These are phyloP conservation scores for Microthlaspi erraticum DNA, from an alignment of 345 rosid genomes.

Conservation along the genomic window DNA sequence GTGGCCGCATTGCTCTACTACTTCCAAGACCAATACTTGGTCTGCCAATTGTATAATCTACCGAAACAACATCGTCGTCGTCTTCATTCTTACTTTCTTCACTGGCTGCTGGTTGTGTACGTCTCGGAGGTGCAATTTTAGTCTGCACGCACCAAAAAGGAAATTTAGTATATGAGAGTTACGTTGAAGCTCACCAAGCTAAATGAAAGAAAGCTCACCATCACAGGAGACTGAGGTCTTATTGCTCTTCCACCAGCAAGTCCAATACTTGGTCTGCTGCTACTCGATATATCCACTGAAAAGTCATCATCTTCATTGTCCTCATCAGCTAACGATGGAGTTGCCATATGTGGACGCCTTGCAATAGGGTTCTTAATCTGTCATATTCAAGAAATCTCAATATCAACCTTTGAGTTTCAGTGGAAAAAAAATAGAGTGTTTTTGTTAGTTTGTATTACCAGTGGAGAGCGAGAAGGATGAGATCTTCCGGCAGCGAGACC, in stretches of 20 bases:
- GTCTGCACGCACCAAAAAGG: slow-evolving; percentile 51
- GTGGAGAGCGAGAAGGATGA: slow-evolving; percentile 58
- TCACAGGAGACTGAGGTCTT: slow-evolving; percentile 50
- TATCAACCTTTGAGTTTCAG: background rate
- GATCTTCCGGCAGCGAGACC: slow-evolving; percentile 66
- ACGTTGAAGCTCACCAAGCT: background rate
- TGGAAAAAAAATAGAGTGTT: slow-evolving; percentile 3
- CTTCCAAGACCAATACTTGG: slow-evolving; percentile 59
- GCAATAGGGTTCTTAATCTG: slow-evolving; percentile 42
- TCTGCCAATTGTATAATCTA: slow-evolving; percentile 46
- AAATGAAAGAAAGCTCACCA: slow-evolving; percentile 34
- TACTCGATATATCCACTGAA: slow-evolving; percentile 38
- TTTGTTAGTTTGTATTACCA: slow-evolving; percentile 45
- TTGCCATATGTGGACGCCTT: slow-evolving; percentile 44
- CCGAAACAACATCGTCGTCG: slow-evolving; percentile 45
- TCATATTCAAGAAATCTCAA: background rate
- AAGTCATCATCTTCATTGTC: slow-evolving; percentile 51
- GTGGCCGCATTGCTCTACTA: slow-evolving; percentile 52
- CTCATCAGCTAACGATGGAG: slow-evolving; percentile 49
- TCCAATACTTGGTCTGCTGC: slow-evolving; percentile 51
- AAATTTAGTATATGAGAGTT: background rate
- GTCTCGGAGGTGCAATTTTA: slow-evolving; percentile 46
- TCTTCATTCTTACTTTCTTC: slow-evolving; percentile 52
- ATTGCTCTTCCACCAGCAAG: slow-evolving; percentile 53
- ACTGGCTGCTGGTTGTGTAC: slow-evolving; percentile 41